Base-by-base conservation (phyloP, 2,329 filamentous ascomycete species). In the Sphaerulina vaccinii region DNA sequence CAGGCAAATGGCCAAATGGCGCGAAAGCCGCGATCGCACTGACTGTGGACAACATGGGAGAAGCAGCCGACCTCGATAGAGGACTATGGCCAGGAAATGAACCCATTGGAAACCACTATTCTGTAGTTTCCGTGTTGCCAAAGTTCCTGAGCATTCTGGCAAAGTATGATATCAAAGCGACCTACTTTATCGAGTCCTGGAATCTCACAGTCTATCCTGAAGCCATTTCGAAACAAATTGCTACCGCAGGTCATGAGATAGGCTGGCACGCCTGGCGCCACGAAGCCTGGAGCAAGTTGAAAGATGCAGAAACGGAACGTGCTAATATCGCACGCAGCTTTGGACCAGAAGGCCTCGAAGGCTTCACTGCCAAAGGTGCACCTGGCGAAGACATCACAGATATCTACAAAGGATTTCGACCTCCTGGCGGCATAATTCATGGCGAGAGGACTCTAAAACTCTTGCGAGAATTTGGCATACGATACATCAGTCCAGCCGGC, bases 1-100 rank as follows among this genome's bases (percentile, higher is more conserved):
- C n/a, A n/a, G n/a, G n/a, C 29, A 48, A 52, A 57, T 69, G 67
- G 67, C 66, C 66, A 1, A 46, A 61, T n/a, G 54, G 54, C 40
- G 60, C 60, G 18, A 53, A 41, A 13, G 64, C 65, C 19, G 58
- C 62, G 46, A 60, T 69, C 19, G 57, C 57, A 15, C 44, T 68
- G 35, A 69, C 67, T 11, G 53, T 69, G 22, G 67, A 69, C 61
- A 69, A 69, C 53, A 64, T 68, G 61, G 67, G 64, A 32, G 67
- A 69, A 59, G 67, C 66, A 11, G 67, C 67, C 15, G 67, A 69
- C 42, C 42, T 69, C 0, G 57, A 69, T 39, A 59, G 67, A 1
- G 47, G 52, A 3, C 54, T 69, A 10, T 67, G 66, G 65, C 61
- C 62, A 9, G 15, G 48, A 37, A 37, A 54, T 22, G 21, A 59